Conservation (phyloP, 2,329 filamentous ascomycete genomes). For the Hypoxylon sp. region DNA sequence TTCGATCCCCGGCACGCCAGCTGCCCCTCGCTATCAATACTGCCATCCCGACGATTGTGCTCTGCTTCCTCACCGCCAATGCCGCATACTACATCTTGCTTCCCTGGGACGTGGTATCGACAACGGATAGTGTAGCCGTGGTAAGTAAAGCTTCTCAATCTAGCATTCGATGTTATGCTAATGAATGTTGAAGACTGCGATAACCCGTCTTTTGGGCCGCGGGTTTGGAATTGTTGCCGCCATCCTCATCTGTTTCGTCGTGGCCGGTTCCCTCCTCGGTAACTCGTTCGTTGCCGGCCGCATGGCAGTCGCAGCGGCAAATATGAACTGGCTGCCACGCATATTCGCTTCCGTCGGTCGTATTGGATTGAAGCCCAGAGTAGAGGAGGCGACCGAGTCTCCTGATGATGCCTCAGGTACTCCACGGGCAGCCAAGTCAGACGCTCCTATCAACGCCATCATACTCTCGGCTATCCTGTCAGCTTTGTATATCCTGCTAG, state of each 20-base stretch:
- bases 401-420: background rate
- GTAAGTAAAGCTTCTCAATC: constrained; percentile 49
- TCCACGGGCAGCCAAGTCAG: constrained; percentile 45
- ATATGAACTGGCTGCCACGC: constrained; percentile 59
- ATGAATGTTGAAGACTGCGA: constrained; percentile 56
- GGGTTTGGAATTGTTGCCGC: constrained; percentile 63
- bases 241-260: constrained; percentile 65
- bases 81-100: constrained; percentile 69
- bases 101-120: constrained; percentile 65
- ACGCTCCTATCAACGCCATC: constrained; percentile 63
- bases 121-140: constrained; percentile 68
- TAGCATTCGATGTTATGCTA: constrained; percentile 24
- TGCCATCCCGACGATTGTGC: constrained; percentile 65
- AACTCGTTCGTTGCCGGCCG: constrained; percentile 70
- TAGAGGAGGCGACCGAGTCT: constrained; percentile 13
- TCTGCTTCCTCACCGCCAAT: constrained; percentile 67
- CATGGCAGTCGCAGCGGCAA: constrained; percentile 66
- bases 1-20: constrained; percentile 59
- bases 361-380: constrained; percentile 45
- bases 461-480: constrained; percentile 59
- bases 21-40: constrained; percentile 69
- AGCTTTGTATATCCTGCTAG: constrained; percentile 65
- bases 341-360: constrained; percentile 55
- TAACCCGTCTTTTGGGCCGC: constrained; percentile 61
- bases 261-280: constrained; percentile 67